Evolutionary conservation across 2,329 filamentous ascomycete genomes (phyloP).

Genomic region (Microcera coccophila): DNA sequence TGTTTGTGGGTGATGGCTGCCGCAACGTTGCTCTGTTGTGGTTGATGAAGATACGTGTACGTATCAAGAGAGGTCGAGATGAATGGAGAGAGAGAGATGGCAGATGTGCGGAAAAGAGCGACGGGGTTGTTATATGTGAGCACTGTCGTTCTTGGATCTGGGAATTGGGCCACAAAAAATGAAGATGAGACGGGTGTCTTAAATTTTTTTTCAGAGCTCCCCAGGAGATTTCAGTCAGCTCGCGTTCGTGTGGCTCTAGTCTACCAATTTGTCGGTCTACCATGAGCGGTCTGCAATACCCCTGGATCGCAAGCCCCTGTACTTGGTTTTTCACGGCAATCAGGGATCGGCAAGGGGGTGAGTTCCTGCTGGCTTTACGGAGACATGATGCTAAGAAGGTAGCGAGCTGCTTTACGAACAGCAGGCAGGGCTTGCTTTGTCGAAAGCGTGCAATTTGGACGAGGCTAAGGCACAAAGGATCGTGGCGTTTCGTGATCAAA

Average conservation of each 20-base stretch:
- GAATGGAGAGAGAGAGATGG: constrained; percentile 2
- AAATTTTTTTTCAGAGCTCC: constrained; percentile 2
- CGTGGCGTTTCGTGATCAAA: not conserved
- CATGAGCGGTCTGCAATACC: constrained; percentile 4
- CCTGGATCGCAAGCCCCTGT: constrained; percentile 1
- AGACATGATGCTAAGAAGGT: constrained; percentile 10
- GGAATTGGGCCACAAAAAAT: constrained; percentile 7
- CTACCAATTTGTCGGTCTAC: constrained; percentile 1
- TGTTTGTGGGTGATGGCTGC: constrained; percentile 6
- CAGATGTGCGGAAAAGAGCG: constrained; percentile 5
- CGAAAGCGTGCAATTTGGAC: constrained; percentile 6
- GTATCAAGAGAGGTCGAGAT: not conserved
- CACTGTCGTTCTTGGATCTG: not conserved
- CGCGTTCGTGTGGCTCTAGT: constrained; percentile 7
- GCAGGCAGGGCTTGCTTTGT: constrained; percentile 12
- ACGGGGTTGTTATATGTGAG: not conserved
- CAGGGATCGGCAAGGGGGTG: constrained; percentile 27
- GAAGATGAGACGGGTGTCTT: constrained; percentile 8
- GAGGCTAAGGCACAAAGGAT: not conserved
- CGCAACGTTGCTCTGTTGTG: constrained; percentile 4
- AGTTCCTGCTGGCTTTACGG: constrained; percentile 15
- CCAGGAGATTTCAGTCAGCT: constrained; percentile 7
- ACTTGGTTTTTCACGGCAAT: constrained; percentile 12
- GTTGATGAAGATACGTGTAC: constrained; percentile 1
- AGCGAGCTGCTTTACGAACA: constrained; percentile 11